Base-by-base conservation (phyloP, 1,284 basidiomycete species). In the Somion occarium region DNA sequence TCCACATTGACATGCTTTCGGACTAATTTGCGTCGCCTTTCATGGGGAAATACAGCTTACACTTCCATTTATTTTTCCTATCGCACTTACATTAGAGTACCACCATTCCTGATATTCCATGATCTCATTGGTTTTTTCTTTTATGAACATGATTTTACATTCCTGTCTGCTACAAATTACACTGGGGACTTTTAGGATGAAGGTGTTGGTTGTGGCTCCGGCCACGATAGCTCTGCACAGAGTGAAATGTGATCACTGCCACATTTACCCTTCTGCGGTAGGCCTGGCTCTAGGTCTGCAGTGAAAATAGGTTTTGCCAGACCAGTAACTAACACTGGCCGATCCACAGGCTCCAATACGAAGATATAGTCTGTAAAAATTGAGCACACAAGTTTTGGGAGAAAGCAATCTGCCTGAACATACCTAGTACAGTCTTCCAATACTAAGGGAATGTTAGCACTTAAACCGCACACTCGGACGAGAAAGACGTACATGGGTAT, bases 241-340 rank as follows among this genome's bases (percentile, higher is more conserved):
- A 97, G 75, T 1, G 88, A 86, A 53, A 93, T 74, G 64, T 98
- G 94, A 68, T 98, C 94, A 60, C 90, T 93, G 9, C 89, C 90
- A 58, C 86, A 89, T 23, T 94, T 75, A 15, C 81, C 83, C 57
- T 80, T 81, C 60, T 82, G 76, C n/a, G 94, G 94, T 41, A 98
- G 69, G 5, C 93, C 94, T 7, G 77, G 76, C 5, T 75, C 76
- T 7, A 97, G 74, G 46, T 84, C 78, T 48, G 79, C 71, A n/a
- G 77, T 77, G 18, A 61, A 64, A 54, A 85, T 87, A 7, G 90
- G 85, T 30, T 78, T 68, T 18, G 93, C 78, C 12, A 94, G 69
- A 19, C 82, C 77, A 2, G 73, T 70, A 3, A 95, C 74, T 20
- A 65, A 62, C 2, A 76, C 73, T n/a, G 52, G 59, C 48, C 61